phyloP scores from a whole-genome alignment of 257 asterid species.

The Jasminum sambac region DNA sequence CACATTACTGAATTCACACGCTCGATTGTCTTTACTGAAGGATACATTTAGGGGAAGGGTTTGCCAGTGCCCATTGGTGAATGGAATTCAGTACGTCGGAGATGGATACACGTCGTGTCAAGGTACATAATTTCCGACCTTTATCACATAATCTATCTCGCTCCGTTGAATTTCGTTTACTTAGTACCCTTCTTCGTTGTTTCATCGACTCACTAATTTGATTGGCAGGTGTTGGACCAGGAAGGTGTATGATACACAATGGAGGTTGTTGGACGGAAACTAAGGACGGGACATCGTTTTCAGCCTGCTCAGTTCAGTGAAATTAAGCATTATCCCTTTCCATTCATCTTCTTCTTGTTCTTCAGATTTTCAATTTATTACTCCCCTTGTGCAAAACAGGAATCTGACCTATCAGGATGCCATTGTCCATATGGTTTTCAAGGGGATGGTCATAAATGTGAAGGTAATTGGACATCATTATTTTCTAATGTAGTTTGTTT shows the following conservation, averaged over 20 bases:
- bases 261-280: conserved; percentile 90
- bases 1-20: too few relatives aligned
- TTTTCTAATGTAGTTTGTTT: background rate
- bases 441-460: conserved; percentile 81
- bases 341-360: background rate
- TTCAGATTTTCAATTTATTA: background rate
- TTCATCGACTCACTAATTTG: background rate
- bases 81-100: conserved; percentile 76
- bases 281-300: conserved; percentile 50
- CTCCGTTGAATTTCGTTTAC: too few relatives aligned
- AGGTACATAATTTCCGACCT: conserved; percentile 40
- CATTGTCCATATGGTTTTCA: conserved; percentile 73
- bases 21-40: conserved; percentile 31
- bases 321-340: background rate
- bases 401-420: conserved; percentile 66
- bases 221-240: conserved; percentile 78
- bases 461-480: conserved; percentile 39
- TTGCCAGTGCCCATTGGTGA: conserved; percentile 75
- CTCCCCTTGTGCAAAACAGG: conserved; percentile 38
- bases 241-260: conserved; percentile 70
- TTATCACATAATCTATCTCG: background rate
- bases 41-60: conserved; percentile 93
- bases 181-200: background rate
- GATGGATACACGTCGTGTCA: conserved; percentile 79
- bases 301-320: conserved; percentile 79